Conservation (phyloP, 1,139 yeast species). For the Lodderomyces jiufengensis region DNA sequence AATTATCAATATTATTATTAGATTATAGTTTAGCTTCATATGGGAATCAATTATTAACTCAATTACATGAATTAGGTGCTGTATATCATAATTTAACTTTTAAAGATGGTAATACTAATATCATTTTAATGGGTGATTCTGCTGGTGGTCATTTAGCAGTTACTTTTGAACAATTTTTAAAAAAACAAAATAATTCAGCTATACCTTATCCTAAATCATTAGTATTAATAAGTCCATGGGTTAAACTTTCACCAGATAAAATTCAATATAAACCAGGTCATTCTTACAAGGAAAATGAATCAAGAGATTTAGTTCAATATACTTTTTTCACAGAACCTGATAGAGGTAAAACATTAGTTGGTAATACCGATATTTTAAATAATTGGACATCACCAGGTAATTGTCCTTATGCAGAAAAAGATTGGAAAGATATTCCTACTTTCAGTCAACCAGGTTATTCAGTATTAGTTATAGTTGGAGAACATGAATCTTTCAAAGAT, state of each 20-base stretch:
- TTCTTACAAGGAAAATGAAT: slow-evolving; percentile 33
- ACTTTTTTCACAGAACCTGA: slow-evolving; percentile 6
- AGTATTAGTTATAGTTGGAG: slow-evolving; percentile 35
- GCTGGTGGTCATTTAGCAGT: slow-evolving; percentile 41
- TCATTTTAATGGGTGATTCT: slow-evolving; percentile 37
- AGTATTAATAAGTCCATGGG: slow-evolving; percentile 41
- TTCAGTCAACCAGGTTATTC: slow-evolving; percentile 24
- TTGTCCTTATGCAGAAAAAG: slow-evolving; percentile 16
- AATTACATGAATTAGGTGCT: slow-evolving; percentile 30
- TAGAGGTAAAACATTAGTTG: slow-evolving; percentile 10
- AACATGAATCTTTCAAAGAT: slow-evolving; percentile 43
- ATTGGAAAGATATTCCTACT: slow-evolving; percentile 36
- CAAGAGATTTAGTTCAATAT: slow-evolving; percentile 29
- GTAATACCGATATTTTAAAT: slow-evolving; percentile 8
- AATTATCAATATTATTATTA: slow-evolving; percentile 31
- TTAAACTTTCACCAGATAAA: slow-evolving; percentile 13
- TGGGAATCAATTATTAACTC: slow-evolving; percentile 34
- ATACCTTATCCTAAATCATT: slow-evolving; percentile 28
- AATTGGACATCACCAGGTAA: slow-evolving; percentile 17
- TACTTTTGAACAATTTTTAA: slow-evolving; percentile 26
- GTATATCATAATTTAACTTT: slow-evolving; percentile 25
- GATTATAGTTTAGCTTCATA: slow-evolving; percentile 37
- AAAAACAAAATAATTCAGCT: slow-evolving; percentile 12
- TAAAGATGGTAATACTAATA: slow-evolving; percentile 23
- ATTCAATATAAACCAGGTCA: slow-evolving; percentile 21